Conservation (phyloP, 139 green algal species). For the Coccomyxa sp. region DNA sequence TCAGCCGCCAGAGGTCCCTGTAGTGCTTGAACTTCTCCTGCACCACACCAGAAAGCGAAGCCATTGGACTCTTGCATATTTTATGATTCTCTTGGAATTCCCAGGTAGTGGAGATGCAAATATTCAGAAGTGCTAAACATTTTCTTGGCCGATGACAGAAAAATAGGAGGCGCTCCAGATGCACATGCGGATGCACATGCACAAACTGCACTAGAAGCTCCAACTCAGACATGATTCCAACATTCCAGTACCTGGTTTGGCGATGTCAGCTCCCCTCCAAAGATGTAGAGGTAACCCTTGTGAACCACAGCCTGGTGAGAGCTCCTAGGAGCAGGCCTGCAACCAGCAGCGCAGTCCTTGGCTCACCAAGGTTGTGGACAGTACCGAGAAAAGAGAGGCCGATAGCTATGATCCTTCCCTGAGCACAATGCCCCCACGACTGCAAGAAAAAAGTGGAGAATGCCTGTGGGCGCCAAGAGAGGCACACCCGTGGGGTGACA, state of each 20-base stretch:
- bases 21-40: slow-evolving; percentile 94
- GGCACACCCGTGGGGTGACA: slow-evolving; percentile 53
- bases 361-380: too few species aligned
- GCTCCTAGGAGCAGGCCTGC: slow-evolving; percentile 75
- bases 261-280: slow-evolving; percentile 93
- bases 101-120: too few species aligned
- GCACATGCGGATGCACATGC: too few species aligned
- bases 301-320: slow-evolving; percentile 79
- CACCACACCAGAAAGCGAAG: background rate
- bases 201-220: background rate
- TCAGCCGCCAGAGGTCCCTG: slow-evolving; percentile 90
- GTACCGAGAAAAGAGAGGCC: too few species aligned
- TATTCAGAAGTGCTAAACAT: too few species aligned
- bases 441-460: too few species aligned
- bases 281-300: slow-evolving; percentile 84
- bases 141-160: too few species aligned
- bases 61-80: too few species aligned
- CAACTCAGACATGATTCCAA: slow-evolving; percentile 16
- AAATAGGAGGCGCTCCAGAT: too few species aligned
- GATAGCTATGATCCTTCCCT: too few species aligned
- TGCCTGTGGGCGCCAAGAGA: background rate
- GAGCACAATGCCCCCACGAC: too few species aligned
- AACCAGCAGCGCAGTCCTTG: background rate
- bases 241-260: slow-evolving; percentile 21
- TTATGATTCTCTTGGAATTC: too few species aligned